Evolutionary conservation across 768 basidiomycete species (phyloP).

Genomic region (Lactarius akahatsu): DNA sequence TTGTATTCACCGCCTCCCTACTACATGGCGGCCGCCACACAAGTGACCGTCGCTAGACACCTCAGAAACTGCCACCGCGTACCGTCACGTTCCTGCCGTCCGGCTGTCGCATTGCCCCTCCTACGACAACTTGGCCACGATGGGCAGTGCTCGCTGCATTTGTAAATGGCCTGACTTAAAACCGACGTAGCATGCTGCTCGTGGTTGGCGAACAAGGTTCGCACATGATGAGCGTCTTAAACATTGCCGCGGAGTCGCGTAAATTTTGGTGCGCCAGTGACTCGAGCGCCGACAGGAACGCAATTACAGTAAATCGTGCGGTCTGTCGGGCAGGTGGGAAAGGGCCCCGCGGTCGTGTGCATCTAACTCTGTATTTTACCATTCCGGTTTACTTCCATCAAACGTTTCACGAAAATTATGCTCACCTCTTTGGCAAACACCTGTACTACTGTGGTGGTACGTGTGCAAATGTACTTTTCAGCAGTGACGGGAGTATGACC

Average conservation of each 20-base stretch:
- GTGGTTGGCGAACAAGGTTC: constrained; percentile 50
- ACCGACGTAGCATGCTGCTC: constrained; percentile 54
- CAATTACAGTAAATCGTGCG: background rate
- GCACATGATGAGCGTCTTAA: constrained; percentile 50
- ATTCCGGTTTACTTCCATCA: no score
- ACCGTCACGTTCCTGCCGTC: constrained; percentile 13
- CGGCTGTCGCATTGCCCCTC: constrained; percentile 20
- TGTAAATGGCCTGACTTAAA: constrained; percentile 29
- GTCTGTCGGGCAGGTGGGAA: background rate
- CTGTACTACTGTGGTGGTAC: no score
- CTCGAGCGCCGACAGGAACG: background rate
- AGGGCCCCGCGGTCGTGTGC: background rate
- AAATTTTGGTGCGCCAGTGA: constrained; percentile 33
- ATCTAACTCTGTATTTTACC: background rate
- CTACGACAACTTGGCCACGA: background rate
- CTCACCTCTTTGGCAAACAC: no score
- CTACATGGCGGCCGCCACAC: background rate
- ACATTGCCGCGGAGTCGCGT: constrained; percentile 66
- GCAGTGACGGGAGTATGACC: no score
- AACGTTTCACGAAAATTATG: no score
- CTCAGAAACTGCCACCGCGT: background rate
- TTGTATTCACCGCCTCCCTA: background rate
- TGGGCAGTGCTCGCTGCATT: constrained; percentile 34
- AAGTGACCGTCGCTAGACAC: background rate
- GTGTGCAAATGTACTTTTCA: no score